Percentiles rank a stretch among this genome's conserved stretches.
Conservation (phyloP, 2,329 filamentous ascomycete species). For the Beauveria rudraprayagi region DNA sequence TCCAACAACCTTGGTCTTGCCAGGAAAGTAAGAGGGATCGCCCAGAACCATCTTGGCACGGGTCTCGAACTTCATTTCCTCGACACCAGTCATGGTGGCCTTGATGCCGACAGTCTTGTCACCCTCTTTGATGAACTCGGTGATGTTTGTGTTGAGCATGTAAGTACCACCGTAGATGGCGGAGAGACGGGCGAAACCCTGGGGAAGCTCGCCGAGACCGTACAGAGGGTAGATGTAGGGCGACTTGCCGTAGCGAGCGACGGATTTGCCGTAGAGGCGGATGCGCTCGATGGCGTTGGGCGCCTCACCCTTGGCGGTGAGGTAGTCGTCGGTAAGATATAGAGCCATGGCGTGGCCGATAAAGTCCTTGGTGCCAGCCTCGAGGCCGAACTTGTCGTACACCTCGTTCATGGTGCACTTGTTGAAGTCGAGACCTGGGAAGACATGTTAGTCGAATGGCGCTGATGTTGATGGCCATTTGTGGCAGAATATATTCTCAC, state of each 20-base stretch:
- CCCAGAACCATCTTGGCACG: constrained; percentile 94
- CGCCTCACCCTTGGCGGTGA: constrained; percentile 62
- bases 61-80: constrained; percentile 92
- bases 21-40: constrained; percentile 92
- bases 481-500: constrained; percentile 38
- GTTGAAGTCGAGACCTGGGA: constrained; percentile 67
- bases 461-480: neutral
- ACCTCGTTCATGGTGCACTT: constrained; percentile 93
- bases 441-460: neutral
- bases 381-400: constrained; percentile 94
- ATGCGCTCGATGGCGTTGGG: constrained; percentile 87
- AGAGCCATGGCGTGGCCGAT: constrained; percentile 98
- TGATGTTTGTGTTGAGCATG: constrained; percentile 94
- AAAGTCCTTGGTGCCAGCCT: constrained; percentile 84
- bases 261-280: constrained; percentile 92
- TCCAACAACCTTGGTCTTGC: constrained; percentile 78
- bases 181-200: constrained; percentile 93
- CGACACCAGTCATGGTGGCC: constrained; percentile 87
- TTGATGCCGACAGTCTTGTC: constrained; percentile 91
- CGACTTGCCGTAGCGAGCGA: constrained; percentile 94
- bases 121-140: constrained; percentile 79
- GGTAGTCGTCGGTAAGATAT: constrained; percentile 84
- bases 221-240: constrained; percentile 99
- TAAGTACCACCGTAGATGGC: constrained; percentile 99
- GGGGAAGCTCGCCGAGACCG: constrained; percentile 91